Conservation (phyloP, 768 basidiomycete species). For the Leccinellum albellum region DNA sequence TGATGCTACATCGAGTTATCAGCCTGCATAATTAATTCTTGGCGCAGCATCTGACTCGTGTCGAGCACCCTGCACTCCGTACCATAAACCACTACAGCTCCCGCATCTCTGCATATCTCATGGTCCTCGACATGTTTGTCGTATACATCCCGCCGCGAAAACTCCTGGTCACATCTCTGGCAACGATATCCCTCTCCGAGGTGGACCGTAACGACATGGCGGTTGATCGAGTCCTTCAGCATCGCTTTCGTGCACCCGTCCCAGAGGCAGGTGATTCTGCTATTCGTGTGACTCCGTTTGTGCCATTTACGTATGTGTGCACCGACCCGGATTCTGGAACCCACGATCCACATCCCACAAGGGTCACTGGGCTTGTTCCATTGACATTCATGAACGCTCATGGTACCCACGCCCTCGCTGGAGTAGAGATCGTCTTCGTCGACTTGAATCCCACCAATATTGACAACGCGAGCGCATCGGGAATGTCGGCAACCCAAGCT, state of each 20-base stretch:
- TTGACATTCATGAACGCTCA: slow-evolving; percentile 2
- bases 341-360: slow-evolving; percentile 5
- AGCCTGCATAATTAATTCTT: background rate
- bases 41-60: too few relatives aligned
- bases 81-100: background rate
- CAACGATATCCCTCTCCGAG: background rate
- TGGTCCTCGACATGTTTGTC: background rate
- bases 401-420: background rate
- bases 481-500: background rate
- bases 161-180: background rate
- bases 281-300: background rate
- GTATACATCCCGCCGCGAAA: slow-evolving; percentile 4
- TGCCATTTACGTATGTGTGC: slow-evolving; percentile 5
- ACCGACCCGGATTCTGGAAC: background rate
- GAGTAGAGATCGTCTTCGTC: slow-evolving; percentile 1
- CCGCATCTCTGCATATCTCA: background rate
- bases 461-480: background rate
- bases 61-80: background rate
- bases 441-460: background rate
- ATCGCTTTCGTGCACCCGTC: background rate
- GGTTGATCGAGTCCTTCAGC: background rate
- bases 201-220: slow-evolving; percentile 4
- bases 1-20: background rate
- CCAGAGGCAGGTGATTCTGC: background rate
- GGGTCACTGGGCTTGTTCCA: background rate